Percentiles rank a stretch among this genome's conserved stretches.
Conservation (phyloP, 2,329 filamentous ascomycete species). For the Hypoxylon sp. region DNA sequence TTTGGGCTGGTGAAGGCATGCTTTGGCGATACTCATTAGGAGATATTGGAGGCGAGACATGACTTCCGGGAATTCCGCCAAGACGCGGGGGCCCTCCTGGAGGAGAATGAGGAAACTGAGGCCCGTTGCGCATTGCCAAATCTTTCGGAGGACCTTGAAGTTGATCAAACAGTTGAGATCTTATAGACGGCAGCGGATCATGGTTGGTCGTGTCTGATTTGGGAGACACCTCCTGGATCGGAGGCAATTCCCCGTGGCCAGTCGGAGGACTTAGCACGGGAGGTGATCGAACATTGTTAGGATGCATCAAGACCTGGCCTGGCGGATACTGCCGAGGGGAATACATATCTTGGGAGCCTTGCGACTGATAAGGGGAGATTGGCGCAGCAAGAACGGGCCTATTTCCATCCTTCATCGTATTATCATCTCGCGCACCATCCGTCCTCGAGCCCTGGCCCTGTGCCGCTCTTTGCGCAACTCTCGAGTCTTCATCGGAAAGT, state of each 20-base stretch:
- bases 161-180: constrained; percentile 53
- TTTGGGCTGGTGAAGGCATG: constrained; percentile 64
- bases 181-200: constrained; percentile 58
- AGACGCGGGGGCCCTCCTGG: constrained; percentile 53
- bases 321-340: constrained; percentile 48
- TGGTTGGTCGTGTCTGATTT: constrained; percentile 57
- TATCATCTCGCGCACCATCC: constrained; percentile 42
- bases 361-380: constrained; percentile 51
- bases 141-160: constrained; percentile 55
- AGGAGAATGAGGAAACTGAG: constrained; percentile 56
- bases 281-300: constrained; percentile 56
- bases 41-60: constrained; percentile 65
- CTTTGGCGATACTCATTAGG: constrained; percentile 64
- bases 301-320: constrained; percentile 52
- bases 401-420: constrained; percentile 40
- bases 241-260: constrained; percentile 52
- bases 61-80: constrained; percentile 54
- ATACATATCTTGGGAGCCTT: constrained; percentile 48
- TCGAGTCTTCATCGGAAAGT: constrained; percentile 35
- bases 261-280: constrained; percentile 51
- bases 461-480: constrained; percentile 40
- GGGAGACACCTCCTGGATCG: constrained; percentile 58
- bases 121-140: constrained; percentile 48
- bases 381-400: constrained; percentile 52
- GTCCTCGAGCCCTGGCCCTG: constrained; percentile 36